Conservation (phyloP, 2,329 filamentous ascomycete genomes). For the Fusarium subtropicale region DNA sequence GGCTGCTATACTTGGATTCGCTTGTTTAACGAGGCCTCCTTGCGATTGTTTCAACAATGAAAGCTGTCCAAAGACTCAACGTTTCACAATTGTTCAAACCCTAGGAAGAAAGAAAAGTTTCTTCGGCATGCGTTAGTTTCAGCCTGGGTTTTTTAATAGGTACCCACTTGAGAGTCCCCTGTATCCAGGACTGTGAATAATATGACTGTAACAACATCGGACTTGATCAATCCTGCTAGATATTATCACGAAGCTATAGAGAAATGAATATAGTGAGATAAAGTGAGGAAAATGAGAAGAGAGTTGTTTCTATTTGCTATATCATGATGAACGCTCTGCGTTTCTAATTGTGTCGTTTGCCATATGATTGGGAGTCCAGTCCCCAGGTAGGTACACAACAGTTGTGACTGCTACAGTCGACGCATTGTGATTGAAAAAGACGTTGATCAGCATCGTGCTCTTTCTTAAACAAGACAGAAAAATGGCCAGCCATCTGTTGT, state of each 20-base stretch:
- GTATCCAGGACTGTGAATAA: constrained; percentile 21
- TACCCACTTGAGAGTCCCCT: constrained; percentile 17
- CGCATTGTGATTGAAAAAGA: constrained; percentile 25
- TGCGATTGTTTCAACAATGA: background rate
- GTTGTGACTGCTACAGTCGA: constrained; percentile 33
- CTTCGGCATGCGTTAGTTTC: background rate
- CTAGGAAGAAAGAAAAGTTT: background rate
- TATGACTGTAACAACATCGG: constrained; percentile 9
- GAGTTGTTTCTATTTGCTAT: constrained; percentile 38
- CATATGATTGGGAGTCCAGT: constrained; percentile 22
- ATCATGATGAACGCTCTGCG: constrained; percentile 39
- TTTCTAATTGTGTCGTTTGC: constrained; percentile 19
- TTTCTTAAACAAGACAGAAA: constrained; percentile 25
- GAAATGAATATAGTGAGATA: background rate
- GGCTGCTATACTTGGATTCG: constrained; percentile 14
- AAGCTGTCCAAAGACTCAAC: background rate
- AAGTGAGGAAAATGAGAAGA: constrained; percentile 1
- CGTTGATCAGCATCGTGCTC: background rate
- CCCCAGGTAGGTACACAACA: constrained; percentile 16
- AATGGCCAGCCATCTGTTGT: constrained; percentile 39
- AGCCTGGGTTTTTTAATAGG: background rate
- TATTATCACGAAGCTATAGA: background rate
- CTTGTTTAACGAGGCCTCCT: constrained; percentile 41
- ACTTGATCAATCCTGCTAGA: background rate
- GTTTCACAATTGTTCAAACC: background rate